Evolutionary conservation across 2,329 filamentous ascomycete species (phyloP), one percentile per base, ranked within the genome.

Genomic region (Penicillium olsonii): DNA sequence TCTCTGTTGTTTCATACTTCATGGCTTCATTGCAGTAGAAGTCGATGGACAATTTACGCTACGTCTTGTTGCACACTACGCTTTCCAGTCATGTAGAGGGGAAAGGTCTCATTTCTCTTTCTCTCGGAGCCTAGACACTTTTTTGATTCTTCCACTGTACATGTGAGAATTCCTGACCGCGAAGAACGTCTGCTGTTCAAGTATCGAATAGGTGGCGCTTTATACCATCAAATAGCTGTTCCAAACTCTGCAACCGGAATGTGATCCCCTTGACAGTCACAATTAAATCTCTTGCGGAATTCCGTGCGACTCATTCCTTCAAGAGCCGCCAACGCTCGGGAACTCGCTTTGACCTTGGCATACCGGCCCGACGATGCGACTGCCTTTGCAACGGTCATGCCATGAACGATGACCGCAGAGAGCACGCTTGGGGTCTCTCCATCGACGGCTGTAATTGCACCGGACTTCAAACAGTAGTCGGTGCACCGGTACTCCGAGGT

Each of bases 381-480:
- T 1, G 78, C 82, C 54, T 84, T 77, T 2, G 84, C 82, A n/a
- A 89, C 69, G 9, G 91, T 80, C 35, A 78, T 68, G 11, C 84
- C 81, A 64, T 97, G 92, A 12, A 96, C 79, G 65, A 95, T 78
- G 7, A 96, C 78, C 19, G 83, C 90, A 6, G 87, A 87, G 0
- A 89, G 75, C 5, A 92, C 81, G 41, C 68, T 62, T 34, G 73
- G 64, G 45, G 72, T 53, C 40, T 74, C 57, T 76, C 80, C 68
- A 58, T 82, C 73, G 1, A 70, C 61, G 4, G 53, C 59, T 1
- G 72, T 70, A 33, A 81, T 68, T 39, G 79, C 75, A 29, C 70
- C 71, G 1, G 74, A 67, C 45, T 78, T 72, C 29, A 80, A 52
- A 33, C 70, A 72, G 67, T 80, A 84, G 18, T 83, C 74, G 10